A percentile compares a stretch with the other conserved stretches of the same genome.
phyloP scores from a whole-genome alignment of 169 alveolate species.

The Eimeria maxima region DNA sequence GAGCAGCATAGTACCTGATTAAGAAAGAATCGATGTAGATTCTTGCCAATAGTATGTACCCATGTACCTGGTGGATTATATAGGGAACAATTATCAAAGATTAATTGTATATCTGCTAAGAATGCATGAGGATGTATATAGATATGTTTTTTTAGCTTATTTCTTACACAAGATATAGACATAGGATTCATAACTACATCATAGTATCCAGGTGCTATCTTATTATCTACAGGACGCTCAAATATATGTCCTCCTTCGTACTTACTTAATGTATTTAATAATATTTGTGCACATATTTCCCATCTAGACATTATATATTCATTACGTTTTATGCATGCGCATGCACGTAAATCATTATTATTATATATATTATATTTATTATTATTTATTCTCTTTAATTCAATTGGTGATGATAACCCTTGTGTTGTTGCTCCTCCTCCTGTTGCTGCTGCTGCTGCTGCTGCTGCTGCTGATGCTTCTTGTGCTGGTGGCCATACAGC shows the following conservation, averaged over 20 bases:
- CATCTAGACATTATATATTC: slow-evolving; percentile 6
- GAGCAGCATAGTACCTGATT: slow-evolving; percentile 85
- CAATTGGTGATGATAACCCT: background rate
- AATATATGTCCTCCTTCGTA: slow-evolving; percentile 94
- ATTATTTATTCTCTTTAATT: too few relatives aligned
- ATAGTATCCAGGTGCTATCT: slow-evolving; percentile 94
- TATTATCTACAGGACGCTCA: slow-evolving; percentile 94
- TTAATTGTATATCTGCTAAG: slow-evolving; percentile 91
- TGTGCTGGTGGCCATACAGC: background rate
- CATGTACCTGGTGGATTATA: slow-evolving; percentile 93
- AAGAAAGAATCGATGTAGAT: slow-evolving; percentile 90
- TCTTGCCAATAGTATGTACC: slow-evolving; percentile 92
- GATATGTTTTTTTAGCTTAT: slow-evolving; percentile 89
- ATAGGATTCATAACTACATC: slow-evolving; percentile 93
- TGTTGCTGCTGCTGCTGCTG: slow-evolving; percentile 38
- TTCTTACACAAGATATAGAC: slow-evolving; percentile 92
- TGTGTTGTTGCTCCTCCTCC: slow-evolving; percentile 36
- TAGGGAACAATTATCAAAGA: slow-evolving; percentile 91
- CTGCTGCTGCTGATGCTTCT: background rate
- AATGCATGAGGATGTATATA: slow-evolving; percentile 91
- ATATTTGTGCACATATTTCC: background rate
- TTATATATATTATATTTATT: too few relatives aligned
- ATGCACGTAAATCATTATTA: background rate
- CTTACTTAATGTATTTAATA: slow-evolving; percentile 45
- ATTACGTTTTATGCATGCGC: background rate